Conservation (phyloP, 495 filamentous ascomycete genomes). For the Pyrenopolyporus hunteri region DNA sequence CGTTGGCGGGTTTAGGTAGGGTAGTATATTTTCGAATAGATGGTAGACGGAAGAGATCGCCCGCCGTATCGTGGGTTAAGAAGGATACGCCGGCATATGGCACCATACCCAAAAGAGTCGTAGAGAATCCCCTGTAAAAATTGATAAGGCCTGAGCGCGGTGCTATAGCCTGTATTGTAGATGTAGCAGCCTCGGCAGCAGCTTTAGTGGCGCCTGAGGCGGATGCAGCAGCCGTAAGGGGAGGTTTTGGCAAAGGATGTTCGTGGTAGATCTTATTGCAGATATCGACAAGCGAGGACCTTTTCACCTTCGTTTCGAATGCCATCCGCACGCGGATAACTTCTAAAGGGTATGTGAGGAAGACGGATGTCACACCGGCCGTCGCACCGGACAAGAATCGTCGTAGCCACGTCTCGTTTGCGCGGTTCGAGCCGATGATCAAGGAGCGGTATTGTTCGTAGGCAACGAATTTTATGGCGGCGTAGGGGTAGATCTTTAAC, state of each 20-base stretch:
- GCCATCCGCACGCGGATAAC: conserved; percentile 90
- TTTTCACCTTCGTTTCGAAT: conserved; percentile 81
- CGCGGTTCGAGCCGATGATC: conserved; percentile 68
- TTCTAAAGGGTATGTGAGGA: conserved; percentile 94
- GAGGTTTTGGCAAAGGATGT: conserved; percentile 45
- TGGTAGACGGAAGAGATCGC: conserved; percentile 77
- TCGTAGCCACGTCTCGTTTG: conserved; percentile 77
- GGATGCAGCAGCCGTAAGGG: conserved; percentile 5
- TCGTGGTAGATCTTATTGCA: conserved; percentile 87
- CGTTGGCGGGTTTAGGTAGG: conserved; percentile 50
- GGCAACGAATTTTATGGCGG: conserved; percentile 94
- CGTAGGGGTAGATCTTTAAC: conserved; percentile 95
- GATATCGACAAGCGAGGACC: conserved; percentile 70
- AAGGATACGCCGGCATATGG: conserved; percentile 98
- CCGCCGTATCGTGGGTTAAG: conserved; percentile 86
- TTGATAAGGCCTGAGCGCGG: conserved; percentile 76
- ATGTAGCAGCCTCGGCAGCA: conserved; percentile 36
- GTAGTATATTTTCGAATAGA: conserved; percentile 71
- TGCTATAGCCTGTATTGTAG: conserved; percentile 46
- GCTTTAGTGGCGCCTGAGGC: conserved; percentile 19
- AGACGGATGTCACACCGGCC: conserved; percentile 88
- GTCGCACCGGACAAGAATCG: conserved; percentile 78
- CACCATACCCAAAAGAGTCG: conserved; percentile 90
- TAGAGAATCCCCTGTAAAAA: conserved; percentile 93
- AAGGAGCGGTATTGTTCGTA: conserved; percentile 90